Conservation (phyloP, 2,329 filamentous ascomycete genomes). For the Colletotrichum sp. region DNA sequence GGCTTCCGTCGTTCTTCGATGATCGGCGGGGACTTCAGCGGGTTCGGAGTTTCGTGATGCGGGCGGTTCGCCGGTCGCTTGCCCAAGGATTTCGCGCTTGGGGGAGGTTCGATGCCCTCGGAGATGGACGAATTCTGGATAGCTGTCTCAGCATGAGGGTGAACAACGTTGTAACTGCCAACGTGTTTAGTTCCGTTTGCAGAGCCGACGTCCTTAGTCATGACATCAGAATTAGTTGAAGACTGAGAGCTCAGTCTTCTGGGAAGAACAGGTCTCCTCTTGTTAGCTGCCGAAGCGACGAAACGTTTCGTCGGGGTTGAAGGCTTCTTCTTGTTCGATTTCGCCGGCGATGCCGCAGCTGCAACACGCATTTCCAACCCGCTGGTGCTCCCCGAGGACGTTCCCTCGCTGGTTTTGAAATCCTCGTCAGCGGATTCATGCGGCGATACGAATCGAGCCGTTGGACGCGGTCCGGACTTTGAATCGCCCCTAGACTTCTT, state of each 20-base stretch:
- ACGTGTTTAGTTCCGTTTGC: conserved; percentile 26
- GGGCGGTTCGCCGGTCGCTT: conserved; percentile 44
- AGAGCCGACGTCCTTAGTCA: conserved; percentile 34
- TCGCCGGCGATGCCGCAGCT: conserved; percentile 28
- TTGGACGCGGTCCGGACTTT: conserved; percentile 58
- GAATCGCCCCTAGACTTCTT: conserved; percentile 64
- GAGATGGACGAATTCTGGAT: not conserved
- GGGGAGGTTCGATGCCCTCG: not conserved
- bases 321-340: conserved; percentile 31
- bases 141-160: conserved; percentile 31
- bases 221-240: conserved; percentile 38
- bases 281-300: conserved; percentile 47
- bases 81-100: conserved; percentile 52
- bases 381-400: conserved; percentile 46
- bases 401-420: conserved; percentile 34
- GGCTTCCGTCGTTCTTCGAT: conserved; percentile 1
- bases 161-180: conserved; percentile 27
- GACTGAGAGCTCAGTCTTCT: conserved; percentile 54
- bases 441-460: conserved; percentile 64
- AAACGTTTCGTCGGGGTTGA: conserved; percentile 39
- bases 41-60: not conserved
- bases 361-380: conserved; percentile 31
- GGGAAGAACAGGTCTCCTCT: conserved; percentile 49
- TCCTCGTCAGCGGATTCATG: conserved; percentile 51
- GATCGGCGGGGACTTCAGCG: not conserved